Percentiles rank a stretch among this genome's conserved stretches.
phyloP scores from a whole-genome alignment of 2,329 filamentous ascomycete species.

The Penicillium sclerotiorum region DNA sequence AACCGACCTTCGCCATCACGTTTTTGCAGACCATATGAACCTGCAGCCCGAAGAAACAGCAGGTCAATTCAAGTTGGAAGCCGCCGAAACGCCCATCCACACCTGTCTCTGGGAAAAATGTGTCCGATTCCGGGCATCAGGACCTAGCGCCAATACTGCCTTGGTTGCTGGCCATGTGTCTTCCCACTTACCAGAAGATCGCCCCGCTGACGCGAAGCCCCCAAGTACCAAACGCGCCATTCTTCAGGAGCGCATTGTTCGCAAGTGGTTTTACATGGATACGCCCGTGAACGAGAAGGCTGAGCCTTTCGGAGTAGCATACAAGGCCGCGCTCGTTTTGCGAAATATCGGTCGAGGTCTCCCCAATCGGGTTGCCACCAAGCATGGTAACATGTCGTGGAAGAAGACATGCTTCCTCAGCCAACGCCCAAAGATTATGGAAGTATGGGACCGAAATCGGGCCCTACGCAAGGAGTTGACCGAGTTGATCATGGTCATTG shows the following conservation, averaged over 20 bases:
- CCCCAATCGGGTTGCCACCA: slow-evolving; percentile 34
- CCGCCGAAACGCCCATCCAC: slow-evolving; percentile 37
- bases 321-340: slow-evolving; percentile 50
- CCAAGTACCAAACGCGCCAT: slow-evolving; percentile 40
- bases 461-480: slow-evolving; percentile 46
- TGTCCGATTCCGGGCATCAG: slow-evolving; percentile 36
- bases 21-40: slow-evolving; percentile 47
- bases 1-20: slow-evolving; percentile 45
- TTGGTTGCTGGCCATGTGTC: slow-evolving; percentile 45
- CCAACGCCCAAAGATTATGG: slow-evolving; percentile 41
- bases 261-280: slow-evolving; percentile 44
- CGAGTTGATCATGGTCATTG: slow-evolving; percentile 46
- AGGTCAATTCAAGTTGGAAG: slow-evolving; percentile 39
- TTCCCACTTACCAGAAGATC: slow-evolving; percentile 42
- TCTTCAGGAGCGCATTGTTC: slow-evolving; percentile 44
- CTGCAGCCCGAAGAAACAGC: slow-evolving; percentile 34
- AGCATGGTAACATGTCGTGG: slow-evolving; percentile 38
- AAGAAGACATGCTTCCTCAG: slow-evolving; percentile 45
- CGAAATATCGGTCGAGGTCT: slow-evolving; percentile 51
- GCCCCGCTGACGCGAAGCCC: slow-evolving; percentile 35
- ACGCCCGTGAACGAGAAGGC: slow-evolving; percentile 46
- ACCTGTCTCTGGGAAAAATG: slow-evolving; percentile 45
- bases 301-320: slow-evolving; percentile 49
- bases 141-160: slow-evolving; percentile 38
- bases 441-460: slow-evolving; percentile 44